A percentile compares a stretch with the other conserved stretches of the same genome.
These are phyloP conservation scores for Boletellus deceptivus DNA, from an alignment of 1,284 basidiomycete genomes.

Conservation along the genomic window DNA sequence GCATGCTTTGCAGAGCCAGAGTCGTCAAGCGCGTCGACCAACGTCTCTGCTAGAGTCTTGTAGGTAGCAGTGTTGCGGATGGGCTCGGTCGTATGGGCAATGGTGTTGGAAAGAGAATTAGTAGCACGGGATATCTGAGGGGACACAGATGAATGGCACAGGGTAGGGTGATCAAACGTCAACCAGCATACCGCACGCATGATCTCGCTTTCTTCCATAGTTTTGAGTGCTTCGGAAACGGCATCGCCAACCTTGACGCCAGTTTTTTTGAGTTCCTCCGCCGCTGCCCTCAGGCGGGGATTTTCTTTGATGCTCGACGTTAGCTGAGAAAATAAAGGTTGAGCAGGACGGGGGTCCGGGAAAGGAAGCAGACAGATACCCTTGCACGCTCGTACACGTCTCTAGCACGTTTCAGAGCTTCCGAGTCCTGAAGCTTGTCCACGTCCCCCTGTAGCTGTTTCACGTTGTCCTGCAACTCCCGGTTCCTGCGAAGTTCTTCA, in stretches of 20 bases:
- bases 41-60: constrained; percentile 85
- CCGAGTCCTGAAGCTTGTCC: constrained; percentile 94
- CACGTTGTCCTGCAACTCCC: constrained; percentile 94
- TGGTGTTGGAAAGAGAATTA: constrained; percentile 73
- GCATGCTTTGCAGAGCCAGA: constrained; percentile 90
- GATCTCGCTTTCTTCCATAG: constrained; percentile 93
- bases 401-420: constrained; percentile 90
- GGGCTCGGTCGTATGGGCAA: constrained; percentile 85
- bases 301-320: constrained; percentile 97
- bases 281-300: constrained; percentile 85
- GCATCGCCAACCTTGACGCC: constrained; percentile 95
- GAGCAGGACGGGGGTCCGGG: constrained; percentile 4
- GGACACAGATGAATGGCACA: background rate
- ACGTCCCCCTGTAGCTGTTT: constrained; percentile 97
- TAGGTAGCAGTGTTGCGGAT: constrained; percentile 95
- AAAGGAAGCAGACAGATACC: constrained; percentile 48
- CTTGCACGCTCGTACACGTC: constrained; percentile 93
- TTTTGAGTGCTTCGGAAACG: constrained; percentile 83
- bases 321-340: constrained; percentile 48
- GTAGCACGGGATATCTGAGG: constrained; percentile 75
- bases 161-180: background rate
- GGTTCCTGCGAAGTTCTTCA: constrained; percentile 91
- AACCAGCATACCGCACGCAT: constrained; percentile 70
- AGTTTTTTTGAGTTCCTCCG: constrained; percentile 84
- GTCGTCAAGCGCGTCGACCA: constrained; percentile 93